Percentiles rank a stretch among this genome's conserved stretches.
Conservation (phyloP, 225 moss, liverwort and hornwort species). For the Asterella californica region DNA sequence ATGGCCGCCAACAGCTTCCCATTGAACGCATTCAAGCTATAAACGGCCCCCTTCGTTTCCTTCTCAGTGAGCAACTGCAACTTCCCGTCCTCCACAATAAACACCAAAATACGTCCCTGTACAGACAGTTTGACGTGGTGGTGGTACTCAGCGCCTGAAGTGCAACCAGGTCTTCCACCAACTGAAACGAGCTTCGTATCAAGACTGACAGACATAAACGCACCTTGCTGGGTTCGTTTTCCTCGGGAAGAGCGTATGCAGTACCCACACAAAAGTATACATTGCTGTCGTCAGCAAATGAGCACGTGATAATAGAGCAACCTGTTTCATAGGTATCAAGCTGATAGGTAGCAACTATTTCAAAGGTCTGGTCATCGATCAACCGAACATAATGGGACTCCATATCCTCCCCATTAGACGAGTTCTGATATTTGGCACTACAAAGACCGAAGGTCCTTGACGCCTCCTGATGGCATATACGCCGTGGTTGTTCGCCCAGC, state of each 20-base stretch:
- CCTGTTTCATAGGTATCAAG: constrained; percentile 93
- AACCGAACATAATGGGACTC: constrained; percentile 82
- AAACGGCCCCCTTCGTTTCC: constrained; percentile 96
- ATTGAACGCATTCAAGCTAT: constrained; percentile 92
- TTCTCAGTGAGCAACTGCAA: constrained; percentile 82
- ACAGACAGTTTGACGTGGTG: not conserved
- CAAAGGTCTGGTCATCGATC: constrained; percentile 97
- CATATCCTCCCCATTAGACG: constrained; percentile 84
- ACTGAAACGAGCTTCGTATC: not conserved
- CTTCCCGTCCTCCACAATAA: constrained; percentile 88
- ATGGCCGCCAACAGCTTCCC: constrained; percentile 92
- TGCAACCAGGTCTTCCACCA: not conserved
- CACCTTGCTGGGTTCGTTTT: constrained; percentile 97
- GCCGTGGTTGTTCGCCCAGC: constrained; percentile 87
- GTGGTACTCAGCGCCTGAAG: not conserved
- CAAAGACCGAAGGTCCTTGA: constrained; percentile 92
- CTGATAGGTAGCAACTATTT: constrained; percentile 70
- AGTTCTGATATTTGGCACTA: constrained; percentile 76
- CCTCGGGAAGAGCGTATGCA: constrained; percentile 90
- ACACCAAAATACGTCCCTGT: constrained; percentile 91
- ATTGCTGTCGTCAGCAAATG: constrained; percentile 81
- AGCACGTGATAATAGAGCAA: constrained; percentile 93
- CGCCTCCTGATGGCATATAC: constrained; percentile 90
- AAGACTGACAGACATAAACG: not conserved
- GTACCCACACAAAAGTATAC: constrained; percentile 95